phyloP scores from a whole-genome alignment of 306 rosid species.

The Quillaja saponaria region DNA sequence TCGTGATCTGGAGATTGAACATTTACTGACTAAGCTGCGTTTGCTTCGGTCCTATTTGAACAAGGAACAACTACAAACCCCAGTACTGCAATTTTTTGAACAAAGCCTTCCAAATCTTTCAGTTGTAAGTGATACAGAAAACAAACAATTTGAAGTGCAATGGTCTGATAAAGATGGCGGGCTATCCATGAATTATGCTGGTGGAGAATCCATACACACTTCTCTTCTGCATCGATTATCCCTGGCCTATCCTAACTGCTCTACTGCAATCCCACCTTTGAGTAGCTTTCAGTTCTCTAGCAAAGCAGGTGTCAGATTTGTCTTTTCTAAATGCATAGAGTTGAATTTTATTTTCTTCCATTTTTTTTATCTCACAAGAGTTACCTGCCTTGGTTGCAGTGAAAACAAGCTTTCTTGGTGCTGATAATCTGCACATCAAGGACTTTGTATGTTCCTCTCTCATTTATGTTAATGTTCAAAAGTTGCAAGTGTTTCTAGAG shows the following conservation, averaged over 20 bases:
- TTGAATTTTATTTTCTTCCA: neutral
- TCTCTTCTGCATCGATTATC: constrained; percentile 65
- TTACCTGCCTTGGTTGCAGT: constrained; percentile 53
- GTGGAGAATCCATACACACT: constrained; percentile 39
- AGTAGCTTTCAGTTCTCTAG: constrained; percentile 61
- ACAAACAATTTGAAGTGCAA: constrained; percentile 46
- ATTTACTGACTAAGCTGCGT: constrained; percentile 60
- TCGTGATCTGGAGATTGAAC: constrained; percentile 71
- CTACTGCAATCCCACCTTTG: constrained; percentile 49
- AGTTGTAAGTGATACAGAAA: constrained; percentile 36
- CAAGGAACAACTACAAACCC: constrained; percentile 59
- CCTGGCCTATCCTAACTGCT: constrained; percentile 55
- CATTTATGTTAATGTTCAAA: neutral
- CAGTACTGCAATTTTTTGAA: constrained; percentile 45
- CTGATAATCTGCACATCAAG: constrained; percentile 48
- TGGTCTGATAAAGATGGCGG: constrained; percentile 41
- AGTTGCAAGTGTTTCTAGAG: neutral
- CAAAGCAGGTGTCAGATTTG: constrained; percentile 49
- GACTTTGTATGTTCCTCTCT: constrained; percentile 58
- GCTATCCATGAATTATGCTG: constrained; percentile 32
- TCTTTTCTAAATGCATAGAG: neutral
- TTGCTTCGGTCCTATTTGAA: constrained; percentile 62
- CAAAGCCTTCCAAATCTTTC: constrained; percentile 59
- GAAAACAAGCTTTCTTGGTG: constrained; percentile 55
- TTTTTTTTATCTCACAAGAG: constrained; percentile 25